Conservation (phyloP, 179 eudicot species). For the Carnegiea gigantea region DNA sequence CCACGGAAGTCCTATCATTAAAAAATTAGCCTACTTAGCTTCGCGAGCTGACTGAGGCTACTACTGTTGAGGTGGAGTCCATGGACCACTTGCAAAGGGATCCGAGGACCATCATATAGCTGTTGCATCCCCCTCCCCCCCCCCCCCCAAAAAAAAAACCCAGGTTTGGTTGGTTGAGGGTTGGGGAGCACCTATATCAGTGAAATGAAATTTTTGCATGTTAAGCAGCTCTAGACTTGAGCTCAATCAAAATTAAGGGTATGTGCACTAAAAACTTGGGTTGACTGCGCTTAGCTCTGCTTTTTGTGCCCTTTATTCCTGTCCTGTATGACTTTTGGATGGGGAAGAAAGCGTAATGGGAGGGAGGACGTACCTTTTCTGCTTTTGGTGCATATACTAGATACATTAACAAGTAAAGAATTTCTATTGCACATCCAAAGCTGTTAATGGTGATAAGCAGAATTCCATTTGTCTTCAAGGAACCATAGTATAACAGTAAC, state of each 20-base stretch:
- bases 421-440: conserved; percentile 55
- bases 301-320: neutral
- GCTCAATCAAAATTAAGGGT: neutral
- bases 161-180: neutral
- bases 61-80: neutral
- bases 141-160: too few relatives aligned
- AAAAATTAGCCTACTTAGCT: neutral
- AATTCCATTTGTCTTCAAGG: conserved; percentile 47
- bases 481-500: conserved; percentile 62
- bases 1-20: too few relatives aligned
- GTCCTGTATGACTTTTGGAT: neutral
- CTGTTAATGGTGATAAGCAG: conserved; percentile 64
- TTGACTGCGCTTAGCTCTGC: neutral
- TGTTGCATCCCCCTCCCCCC: too few relatives aligned
- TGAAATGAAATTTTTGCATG: neutral
- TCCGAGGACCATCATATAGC: too few relatives aligned
- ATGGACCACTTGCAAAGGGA: too few relatives aligned
- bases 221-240: neutral
- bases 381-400: conserved; percentile 58
- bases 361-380: conserved; percentile 40
- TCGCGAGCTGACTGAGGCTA: neutral
- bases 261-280: neutral
- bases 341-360: neutral
- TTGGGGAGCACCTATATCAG: neutral
- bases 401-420: conserved; percentile 47